Evolutionary conservation across 2,329 filamentous ascomycete species (phyloP), one percentile per base, ranked within the genome.

Genomic region (Trichoderma koningii): DNA sequence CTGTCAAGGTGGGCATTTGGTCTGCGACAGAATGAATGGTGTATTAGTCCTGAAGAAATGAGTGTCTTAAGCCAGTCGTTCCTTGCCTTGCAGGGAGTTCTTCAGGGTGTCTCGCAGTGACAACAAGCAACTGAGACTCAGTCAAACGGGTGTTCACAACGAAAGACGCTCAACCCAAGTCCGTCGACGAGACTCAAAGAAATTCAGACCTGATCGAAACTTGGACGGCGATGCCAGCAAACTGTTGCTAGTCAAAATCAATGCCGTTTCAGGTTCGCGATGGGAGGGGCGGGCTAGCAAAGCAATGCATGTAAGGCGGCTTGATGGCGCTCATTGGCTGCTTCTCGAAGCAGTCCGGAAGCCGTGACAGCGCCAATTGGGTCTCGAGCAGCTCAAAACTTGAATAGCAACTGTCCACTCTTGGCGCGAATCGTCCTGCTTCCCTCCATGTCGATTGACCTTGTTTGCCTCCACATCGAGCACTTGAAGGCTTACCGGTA

Each of bases 241-340:
- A 55, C 28, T 47, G 50, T 63, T 41, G 60, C 50, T 63, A 53
- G 26, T 63, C 38, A 45, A 63, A 55, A 59, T 55, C 64, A 65
- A 59, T 53, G 51, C 60, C 51, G 64, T 65, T 65, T 65, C 64
- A 65, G 64, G 64, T 65, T n/a, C 50, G 52, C 48, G 21, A 42
- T 59, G 19, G 19, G 64, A 56, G 64, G 64, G 64, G 56, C 64
- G 47, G 34, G 50, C 42, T 65, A 55, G n/a, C 42, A 48, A 17
- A 28, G 15, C 38, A 48, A 64, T 50, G 52, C 51, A 50, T 61
- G 38, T 19, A 26, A 28, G 44, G 44, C 41, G 19, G 47, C 30
- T 38, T 53, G 50, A 17, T 21, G 17, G 41, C 44, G 42, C 28
- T 30, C 48, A 60, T 65, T 60, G 63, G 63, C 48, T 42, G 44